Evolutionary conservation across 2,329 filamentous ascomycete species (phyloP), one percentile per base, ranked within the genome.

Genomic region (Arthrobotrys iridis): DNA sequence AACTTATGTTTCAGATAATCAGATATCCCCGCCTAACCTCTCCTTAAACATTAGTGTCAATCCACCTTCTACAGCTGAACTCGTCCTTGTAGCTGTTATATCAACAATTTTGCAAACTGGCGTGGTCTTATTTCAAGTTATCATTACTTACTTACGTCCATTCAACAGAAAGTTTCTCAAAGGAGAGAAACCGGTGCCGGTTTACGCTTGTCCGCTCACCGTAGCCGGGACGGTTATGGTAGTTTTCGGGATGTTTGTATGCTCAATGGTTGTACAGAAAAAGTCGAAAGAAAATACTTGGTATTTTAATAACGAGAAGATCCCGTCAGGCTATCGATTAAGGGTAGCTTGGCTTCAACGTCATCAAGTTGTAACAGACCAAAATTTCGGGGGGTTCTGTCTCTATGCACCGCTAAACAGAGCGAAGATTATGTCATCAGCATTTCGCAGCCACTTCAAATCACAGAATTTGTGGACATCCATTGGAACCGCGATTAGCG

Each of bases 231-330:
- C 81, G 0, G 0, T 80, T 0, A 0, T 81, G 0, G 41, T 83
- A 1, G 76, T 79, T 0, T 0, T 68, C 0, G 81, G 82, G 0
- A 77, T 83, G 40, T 37, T 81, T 0, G 35, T n/a, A n/a, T n/a
- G n/a, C n/a, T n/a, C n/a, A n/a, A n/a, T n/a, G 46, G 80, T 82
- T 1, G 79, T 83, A 2, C 80, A 82, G 18, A 62, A 48, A 6
- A 81, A n/a, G n/a, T n/a, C n/a, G n/a, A n/a, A n/a, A n/a, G n/a
- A n/a, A n/a, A 67, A 45, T 0, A 26, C 8, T 20, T 64, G 67
- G 67, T n/a, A 40, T 28, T 50, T 64, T n/a, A 24, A 71, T 11
- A 26, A 33, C 2, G 8, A 4, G 5, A 50, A 64, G 13, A 24
- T 46, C n/a, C n/a, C 24, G 3, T 11, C 37, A n/a, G 40, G 59